Percentiles rank a stretch among this genome's conserved stretches.
Evolutionary conservation across 169 alveolate genomes (phyloP).

Genomic region (Cryptosporidium tyzzeri): DNA sequence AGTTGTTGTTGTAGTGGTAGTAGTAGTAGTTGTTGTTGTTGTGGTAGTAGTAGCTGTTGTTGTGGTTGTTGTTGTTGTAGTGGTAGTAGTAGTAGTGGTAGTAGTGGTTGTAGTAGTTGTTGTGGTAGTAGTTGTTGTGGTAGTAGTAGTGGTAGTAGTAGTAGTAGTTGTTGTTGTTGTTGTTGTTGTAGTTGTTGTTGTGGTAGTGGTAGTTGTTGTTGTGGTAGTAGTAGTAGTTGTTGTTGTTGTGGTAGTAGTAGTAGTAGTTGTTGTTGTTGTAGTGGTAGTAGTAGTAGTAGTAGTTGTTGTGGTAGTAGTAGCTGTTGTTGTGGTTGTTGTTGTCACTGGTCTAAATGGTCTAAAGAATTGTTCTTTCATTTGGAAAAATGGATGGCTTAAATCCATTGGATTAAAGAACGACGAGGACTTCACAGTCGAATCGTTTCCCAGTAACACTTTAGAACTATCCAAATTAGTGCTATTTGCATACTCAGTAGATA

Average conservation of each 20-base stretch:
- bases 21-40: conserved; percentile 19
- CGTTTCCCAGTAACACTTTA: background rate
- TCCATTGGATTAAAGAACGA: conserved; percentile 27
- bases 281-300: conserved; percentile 35
- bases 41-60: conserved; percentile 2
- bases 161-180: conserved; percentile 2
- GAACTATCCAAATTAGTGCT: background rate
- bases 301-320: conserved; percentile 3
- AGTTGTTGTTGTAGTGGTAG: background rate
- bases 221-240: background rate
- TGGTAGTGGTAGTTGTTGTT: background rate
- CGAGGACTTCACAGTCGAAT: conserved; percentile 21
- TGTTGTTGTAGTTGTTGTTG: conserved; percentile 1
- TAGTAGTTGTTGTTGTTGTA: conserved; percentile 1
- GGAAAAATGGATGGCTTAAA: conserved; percentile 18
- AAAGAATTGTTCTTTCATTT: conserved; percentile 13
- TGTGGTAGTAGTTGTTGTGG: conserved; percentile 35
- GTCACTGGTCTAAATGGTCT: conserved; percentile 5
- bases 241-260: background rate
- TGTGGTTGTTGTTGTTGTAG: conserved; percentile 27
- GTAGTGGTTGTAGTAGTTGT: conserved; percentile 46
- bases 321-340: conserved; percentile 34
- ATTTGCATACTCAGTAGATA: background rate
- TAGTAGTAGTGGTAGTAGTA: background rate
- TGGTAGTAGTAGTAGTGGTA: conserved; percentile 19